These are phyloP conservation scores for Linanthus parryae DNA, from an alignment of 148 eudicot genomes.

Conservation along the genomic window DNA sequence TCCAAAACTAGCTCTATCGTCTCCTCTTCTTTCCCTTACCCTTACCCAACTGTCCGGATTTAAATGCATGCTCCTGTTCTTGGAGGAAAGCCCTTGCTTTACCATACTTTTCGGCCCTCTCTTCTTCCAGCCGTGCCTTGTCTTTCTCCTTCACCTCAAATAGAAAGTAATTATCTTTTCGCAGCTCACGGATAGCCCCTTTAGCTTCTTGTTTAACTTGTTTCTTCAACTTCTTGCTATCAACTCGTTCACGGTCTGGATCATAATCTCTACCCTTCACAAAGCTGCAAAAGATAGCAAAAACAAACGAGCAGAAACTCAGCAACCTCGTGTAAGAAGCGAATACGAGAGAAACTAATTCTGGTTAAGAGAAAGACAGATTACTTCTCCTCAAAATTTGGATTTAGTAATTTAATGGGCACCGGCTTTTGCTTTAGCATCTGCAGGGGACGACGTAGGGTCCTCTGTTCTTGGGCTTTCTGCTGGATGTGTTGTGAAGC, in stretches of 20 bases:
- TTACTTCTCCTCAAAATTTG: slow-evolving; percentile 88
- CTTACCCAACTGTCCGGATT: slow-evolving; percentile 95
- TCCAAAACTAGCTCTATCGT: too few species aligned
- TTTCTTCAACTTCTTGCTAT: slow-evolving; percentile 46
- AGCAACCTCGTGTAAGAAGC: background rate
- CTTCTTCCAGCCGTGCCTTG: slow-evolving; percentile 48
- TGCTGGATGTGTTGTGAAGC: slow-evolving; percentile 36
- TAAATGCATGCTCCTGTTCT: slow-evolving; percentile 87
- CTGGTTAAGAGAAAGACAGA: background rate
- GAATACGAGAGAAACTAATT: background rate
- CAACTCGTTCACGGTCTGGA: slow-evolving; percentile 85
- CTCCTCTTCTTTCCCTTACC: slow-evolving; percentile 49
- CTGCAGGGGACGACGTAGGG: slow-evolving; percentile 55
- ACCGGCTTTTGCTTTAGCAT: slow-evolving; percentile 74
- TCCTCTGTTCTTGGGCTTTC: slow-evolving; percentile 47
- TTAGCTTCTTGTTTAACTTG: slow-evolving; percentile 44
- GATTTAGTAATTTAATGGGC: slow-evolving; percentile 48
- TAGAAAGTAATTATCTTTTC: slow-evolving; percentile 81
- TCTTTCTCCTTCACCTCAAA: slow-evolving; percentile 59
- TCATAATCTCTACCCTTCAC: slow-evolving; percentile 90
- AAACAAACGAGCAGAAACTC: background rate
- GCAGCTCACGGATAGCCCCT: slow-evolving; percentile 73
- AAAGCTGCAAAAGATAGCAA: slow-evolving; percentile 40
- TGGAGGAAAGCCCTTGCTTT: slow-evolving; percentile 79
- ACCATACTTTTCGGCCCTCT: slow-evolving; percentile 66